Conservation (phyloP, 257 asterid genomes). For the Linaria vulgaris region DNA sequence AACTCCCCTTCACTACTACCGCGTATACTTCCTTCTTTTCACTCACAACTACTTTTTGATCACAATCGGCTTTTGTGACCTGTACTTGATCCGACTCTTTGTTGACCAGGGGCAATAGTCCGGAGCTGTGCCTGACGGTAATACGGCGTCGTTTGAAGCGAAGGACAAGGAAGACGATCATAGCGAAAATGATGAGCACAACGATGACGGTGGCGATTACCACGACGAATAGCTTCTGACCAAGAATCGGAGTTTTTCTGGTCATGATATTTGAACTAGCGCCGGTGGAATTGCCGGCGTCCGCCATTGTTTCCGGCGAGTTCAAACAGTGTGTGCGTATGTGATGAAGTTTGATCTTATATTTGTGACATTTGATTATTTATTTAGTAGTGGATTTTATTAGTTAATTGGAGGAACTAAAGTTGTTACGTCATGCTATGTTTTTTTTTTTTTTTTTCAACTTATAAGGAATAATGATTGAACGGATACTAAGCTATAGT, state of each 20-base stretch:
- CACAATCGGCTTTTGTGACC: background rate
- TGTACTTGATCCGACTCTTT: constrained; percentile 40
- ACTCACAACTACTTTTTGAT: constrained; percentile 20
- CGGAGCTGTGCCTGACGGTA: constrained; percentile 42
- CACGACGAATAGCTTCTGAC: constrained; percentile 64
- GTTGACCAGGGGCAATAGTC: constrained; percentile 56
- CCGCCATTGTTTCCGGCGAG: constrained; percentile 51
- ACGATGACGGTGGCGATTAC: constrained; percentile 47
- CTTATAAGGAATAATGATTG: no score
- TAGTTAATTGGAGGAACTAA: no score
- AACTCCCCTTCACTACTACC: constrained; percentile 46
- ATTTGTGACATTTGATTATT: constrained; percentile 7
- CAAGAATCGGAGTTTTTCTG: constrained; percentile 62
- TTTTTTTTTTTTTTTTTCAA: no score
- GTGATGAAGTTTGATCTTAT: background rate
- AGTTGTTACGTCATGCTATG: no score
- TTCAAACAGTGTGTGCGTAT: constrained; percentile 3
- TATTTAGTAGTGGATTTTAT: no score
- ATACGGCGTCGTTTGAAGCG: constrained; percentile 42
- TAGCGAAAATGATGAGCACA: constrained; percentile 41
- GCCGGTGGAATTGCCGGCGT: constrained; percentile 36
- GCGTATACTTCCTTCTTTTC: constrained; percentile 44
- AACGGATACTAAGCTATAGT: no score
- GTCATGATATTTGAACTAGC: constrained; percentile 41
- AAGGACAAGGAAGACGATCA: constrained; percentile 43